These are phyloP conservation scores for Boletus hoseneyae DNA, from an alignment of 1,284 basidiomycete species.

Conservation along the genomic window DNA sequence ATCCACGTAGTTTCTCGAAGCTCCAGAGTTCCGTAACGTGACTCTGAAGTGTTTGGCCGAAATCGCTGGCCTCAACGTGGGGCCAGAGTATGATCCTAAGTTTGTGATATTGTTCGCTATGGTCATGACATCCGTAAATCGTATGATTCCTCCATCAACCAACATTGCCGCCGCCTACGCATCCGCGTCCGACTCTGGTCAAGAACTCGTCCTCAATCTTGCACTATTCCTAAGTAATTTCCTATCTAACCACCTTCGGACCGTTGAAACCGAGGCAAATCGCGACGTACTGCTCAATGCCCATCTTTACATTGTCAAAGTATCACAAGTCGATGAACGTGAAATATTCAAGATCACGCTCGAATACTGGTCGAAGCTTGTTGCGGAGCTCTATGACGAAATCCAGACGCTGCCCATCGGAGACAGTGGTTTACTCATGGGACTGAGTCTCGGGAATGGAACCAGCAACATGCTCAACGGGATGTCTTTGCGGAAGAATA, in stretches of 20 bases:
- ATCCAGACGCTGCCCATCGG: conserved; percentile 90
- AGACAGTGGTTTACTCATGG: conserved; percentile 92
- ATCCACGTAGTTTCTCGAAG: conserved; percentile 84
- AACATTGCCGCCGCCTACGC: conserved; percentile 94
- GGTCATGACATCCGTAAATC: conserved; percentile 96
- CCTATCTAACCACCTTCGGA: conserved; percentile 86
- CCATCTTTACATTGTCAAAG: conserved; percentile 98
- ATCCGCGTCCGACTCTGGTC: conserved; percentile 88
- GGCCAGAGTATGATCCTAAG: conserved; percentile 98
- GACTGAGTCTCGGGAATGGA: conserved; percentile 75
- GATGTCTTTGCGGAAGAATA: conserved; percentile 86
- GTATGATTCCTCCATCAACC: conserved; percentile 96
- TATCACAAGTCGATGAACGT: conserved; percentile 97
- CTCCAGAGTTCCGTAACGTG: conserved; percentile 95
- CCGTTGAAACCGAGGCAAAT: conserved; percentile 90
- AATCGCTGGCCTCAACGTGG: conserved; percentile 91
- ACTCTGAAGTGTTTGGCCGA: conserved; percentile 98
- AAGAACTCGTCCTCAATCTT: conserved; percentile 97
- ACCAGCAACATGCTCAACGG: conserved; percentile 69
- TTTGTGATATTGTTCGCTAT: conserved; percentile 97
- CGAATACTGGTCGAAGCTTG: conserved; percentile 99
- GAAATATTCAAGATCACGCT: conserved; percentile 99
- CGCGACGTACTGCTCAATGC: conserved; percentile 95
- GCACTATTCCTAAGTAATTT: conserved; percentile 97
- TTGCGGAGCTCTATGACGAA: conserved; percentile 97